Conservation (phyloP, 305 asterid species). For the Andrographis paniculata region DNA sequence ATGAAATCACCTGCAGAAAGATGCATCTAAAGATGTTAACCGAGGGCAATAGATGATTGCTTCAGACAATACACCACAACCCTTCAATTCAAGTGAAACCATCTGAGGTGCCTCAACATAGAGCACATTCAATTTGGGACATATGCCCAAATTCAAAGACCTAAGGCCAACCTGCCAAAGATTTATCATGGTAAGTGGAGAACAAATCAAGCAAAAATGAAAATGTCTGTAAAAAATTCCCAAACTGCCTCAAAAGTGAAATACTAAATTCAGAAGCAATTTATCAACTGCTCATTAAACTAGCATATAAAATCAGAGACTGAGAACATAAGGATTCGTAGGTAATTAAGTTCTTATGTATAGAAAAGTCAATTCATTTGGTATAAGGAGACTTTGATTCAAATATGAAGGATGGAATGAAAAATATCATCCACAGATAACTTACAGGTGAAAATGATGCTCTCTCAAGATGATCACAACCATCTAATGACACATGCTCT, state of each 20-base stretch:
- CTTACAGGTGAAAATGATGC: slow-evolving; percentile 91
- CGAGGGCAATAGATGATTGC: slow-evolving; percentile 82
- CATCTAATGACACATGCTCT: slow-evolving; percentile 84
- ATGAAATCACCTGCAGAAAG: slow-evolving; percentile 79
- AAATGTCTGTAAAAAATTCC: not conserved
- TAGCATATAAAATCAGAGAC: too few species aligned
- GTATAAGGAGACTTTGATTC: too few species aligned
- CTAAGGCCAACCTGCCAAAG: slow-evolving; percentile 77
- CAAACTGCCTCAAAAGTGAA: not conserved
- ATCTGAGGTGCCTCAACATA: slow-evolving; percentile 71
- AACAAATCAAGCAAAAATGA: not conserved
- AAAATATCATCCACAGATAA: slow-evolving; percentile 7
- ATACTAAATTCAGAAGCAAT: too few species aligned
- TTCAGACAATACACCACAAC: slow-evolving; percentile 87
- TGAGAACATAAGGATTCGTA: too few species aligned
- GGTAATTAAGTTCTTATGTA: too few species aligned
- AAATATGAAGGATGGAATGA: not conserved
- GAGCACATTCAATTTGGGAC: slow-evolving; percentile 81
- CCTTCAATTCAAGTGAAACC: slow-evolving; percentile 94
- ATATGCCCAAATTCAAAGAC: slow-evolving; percentile 92
- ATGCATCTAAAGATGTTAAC: slow-evolving; percentile 87
- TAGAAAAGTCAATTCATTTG: too few species aligned
- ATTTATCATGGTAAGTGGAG: slow-evolving; percentile 9
- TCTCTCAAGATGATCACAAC: slow-evolving; percentile 92
- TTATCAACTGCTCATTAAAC: too few species aligned